Evolutionary conservation across 2,329 filamentous ascomycete genomes (phyloP).

Genomic region (Pseudocercospora pini-densiflorae): DNA sequence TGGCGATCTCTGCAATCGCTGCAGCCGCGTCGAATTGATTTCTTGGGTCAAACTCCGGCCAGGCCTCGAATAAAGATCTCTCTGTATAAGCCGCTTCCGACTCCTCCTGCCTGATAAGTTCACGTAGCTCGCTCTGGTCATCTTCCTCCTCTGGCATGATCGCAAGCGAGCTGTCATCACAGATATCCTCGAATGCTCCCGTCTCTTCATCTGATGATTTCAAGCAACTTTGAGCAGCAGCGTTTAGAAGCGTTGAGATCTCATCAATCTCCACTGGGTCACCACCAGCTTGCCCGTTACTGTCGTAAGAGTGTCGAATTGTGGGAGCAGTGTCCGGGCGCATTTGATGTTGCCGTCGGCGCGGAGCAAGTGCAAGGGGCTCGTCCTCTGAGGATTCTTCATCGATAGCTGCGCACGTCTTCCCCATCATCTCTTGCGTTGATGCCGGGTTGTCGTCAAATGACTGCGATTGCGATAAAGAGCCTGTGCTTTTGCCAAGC

Average conservation of each 20-base stretch:
- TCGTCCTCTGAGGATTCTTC: not conserved
- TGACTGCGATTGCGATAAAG: not conserved
- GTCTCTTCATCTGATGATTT: not conserved
- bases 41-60: slow-evolving; percentile 32
- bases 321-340: not conserved
- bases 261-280: not conserved
- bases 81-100: not conserved
- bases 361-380: not conserved
- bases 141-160: slow-evolving; percentile 1
- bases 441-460: not conserved
- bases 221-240: not conserved
- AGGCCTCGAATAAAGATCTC: slow-evolving; percentile 27
- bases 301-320: not conserved
- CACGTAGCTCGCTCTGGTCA: not conserved
- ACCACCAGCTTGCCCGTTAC: not conserved
- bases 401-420: not conserved
- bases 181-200: not conserved
- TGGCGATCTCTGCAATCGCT: slow-evolving; percentile 61
- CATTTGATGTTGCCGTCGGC: not conserved
- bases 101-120: slow-evolving; percentile 12
- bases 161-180: not conserved
- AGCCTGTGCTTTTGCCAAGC: not conserved
- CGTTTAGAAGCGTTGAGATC: not conserved
- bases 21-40: slow-evolving; percentile 48
- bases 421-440: not conserved